Evolutionary conservation across 2,329 filamentous ascomycete species (phyloP).

Genomic region (Ilyonectria robusta): DNA sequence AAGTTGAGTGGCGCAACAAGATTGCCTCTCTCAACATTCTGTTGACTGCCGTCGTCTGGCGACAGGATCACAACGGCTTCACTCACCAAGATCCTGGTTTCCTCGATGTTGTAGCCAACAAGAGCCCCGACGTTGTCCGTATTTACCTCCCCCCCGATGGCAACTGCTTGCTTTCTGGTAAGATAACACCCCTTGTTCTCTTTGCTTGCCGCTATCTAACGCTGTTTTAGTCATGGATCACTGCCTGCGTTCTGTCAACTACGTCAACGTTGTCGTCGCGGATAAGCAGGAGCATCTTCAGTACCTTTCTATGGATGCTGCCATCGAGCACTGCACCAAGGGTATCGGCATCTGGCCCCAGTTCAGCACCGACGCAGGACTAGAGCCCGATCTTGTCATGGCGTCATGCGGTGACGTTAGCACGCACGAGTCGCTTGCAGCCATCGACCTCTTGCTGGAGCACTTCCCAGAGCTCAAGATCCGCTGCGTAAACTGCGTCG

Average conservation of each 20-base stretch:
- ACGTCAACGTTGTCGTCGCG: conserved; percentile 85
- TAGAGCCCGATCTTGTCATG: conserved; percentile 82
- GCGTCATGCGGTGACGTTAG: conserved; percentile 82
- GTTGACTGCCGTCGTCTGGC: conserved; percentile 83
- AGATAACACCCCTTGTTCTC: conserved; percentile 16
- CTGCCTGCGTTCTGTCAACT: conserved; percentile 80
- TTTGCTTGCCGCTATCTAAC: conserved; percentile 31
- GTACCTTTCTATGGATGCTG: conserved; percentile 80
- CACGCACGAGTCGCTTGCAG: conserved; percentile 81
- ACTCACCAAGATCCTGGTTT: conserved; percentile 87
- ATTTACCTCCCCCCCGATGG: conserved; percentile 87
- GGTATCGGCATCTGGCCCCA: conserved; percentile 84
- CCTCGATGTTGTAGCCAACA: conserved; percentile 84
- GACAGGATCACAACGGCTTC: conserved; percentile 88
- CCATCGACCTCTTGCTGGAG: conserved; percentile 80
- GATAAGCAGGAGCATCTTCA: conserved; percentile 87
- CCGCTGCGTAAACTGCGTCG: conserved; percentile 84
- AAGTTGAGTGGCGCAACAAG: conserved; percentile 82
- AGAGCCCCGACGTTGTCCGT: conserved; percentile 83
- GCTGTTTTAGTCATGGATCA: conserved; percentile 74
- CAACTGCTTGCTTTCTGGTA: conserved; percentile 78
- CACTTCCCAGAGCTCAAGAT: conserved; percentile 81
- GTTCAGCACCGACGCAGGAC: conserved; percentile 78
- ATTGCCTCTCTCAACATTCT: conserved; percentile 85
- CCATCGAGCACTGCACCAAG: conserved; percentile 83